These are phyloP conservation scores for Simplicillium aogashimaense DNA, from an alignment of 2,329 filamentous ascomycete genomes.

Conservation along the genomic window DNA sequence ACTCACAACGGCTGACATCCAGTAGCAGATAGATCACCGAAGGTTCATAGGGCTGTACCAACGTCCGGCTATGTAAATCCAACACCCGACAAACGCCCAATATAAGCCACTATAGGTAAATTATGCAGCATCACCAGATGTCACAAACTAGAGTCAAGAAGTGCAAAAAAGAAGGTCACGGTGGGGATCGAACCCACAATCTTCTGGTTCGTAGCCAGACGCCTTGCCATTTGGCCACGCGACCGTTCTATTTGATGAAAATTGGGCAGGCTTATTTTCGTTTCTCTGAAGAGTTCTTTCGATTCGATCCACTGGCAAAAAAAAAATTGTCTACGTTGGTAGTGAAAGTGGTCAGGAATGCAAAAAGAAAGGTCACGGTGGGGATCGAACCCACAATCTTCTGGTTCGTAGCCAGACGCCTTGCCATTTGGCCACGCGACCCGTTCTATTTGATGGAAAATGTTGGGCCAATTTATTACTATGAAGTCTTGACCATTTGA, in stretches of 20 bases:
- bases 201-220: constrained; percentile 10
- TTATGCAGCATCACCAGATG: no score
- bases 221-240: constrained; percentile 9
- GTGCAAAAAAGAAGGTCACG: constrained; percentile 6
- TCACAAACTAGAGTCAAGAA: background rate
- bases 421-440: constrained; percentile 10
- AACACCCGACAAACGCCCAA: no score
- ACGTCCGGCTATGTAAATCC: no score
- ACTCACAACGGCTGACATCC: no score
- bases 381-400: constrained; percentile 10
- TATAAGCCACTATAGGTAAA: no score
- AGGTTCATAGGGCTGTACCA: no score
- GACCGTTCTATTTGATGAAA: constrained; percentile 1
- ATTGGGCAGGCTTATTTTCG: no score
- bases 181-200: constrained; percentile 10
- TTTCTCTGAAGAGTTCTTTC: no score
- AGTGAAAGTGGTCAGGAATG: background rate
- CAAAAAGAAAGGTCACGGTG: constrained; percentile 9
- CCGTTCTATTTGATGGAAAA: background rate
- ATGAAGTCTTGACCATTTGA: background rate
- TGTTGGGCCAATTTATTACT: background rate
- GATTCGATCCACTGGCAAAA: background rate
- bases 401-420: constrained; percentile 9
- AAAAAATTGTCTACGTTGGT: background rate
- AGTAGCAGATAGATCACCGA: no score